Conservation (phyloP, 441 rosid species). For the Gossypium gossypioides region DNA sequence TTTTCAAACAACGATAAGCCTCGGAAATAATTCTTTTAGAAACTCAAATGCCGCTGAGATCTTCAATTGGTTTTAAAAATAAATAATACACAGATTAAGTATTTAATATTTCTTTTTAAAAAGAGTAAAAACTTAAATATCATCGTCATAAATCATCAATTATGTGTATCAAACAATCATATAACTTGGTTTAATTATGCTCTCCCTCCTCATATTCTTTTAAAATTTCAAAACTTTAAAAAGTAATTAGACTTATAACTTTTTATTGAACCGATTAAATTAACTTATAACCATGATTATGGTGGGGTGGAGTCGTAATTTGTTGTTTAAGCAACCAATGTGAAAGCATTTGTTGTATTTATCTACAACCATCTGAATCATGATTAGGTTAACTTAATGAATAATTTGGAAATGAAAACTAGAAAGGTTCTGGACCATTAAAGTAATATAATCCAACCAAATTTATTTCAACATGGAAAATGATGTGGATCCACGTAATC, state of each 20-base stretch:
- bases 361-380: not conserved
- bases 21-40: not conserved
- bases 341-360: not conserved
- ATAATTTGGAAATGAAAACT: not conserved
- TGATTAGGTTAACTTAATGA: not conserved
- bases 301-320: not conserved
- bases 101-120: not conserved
- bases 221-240: too few species aligned
- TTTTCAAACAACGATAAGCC: not conserved
- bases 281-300: not conserved
- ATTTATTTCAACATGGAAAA: not conserved
- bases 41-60: too few species aligned
- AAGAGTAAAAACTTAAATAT: not conserved
- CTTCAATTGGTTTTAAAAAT: too few species aligned
- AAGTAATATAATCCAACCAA: not conserved
- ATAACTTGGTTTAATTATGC: too few species aligned
- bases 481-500: constrained; percentile 10
- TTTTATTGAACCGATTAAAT: not conserved
- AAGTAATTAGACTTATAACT: not conserved
- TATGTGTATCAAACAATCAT: not conserved
- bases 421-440: not conserved
- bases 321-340: not conserved
- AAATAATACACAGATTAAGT: too few species aligned
- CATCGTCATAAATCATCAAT: not conserved
- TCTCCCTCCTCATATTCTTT: too few species aligned